phyloP scores from a whole-genome alignment of 1,284 basidiomycete genomes.

The Ganoderma sp. region DNA sequence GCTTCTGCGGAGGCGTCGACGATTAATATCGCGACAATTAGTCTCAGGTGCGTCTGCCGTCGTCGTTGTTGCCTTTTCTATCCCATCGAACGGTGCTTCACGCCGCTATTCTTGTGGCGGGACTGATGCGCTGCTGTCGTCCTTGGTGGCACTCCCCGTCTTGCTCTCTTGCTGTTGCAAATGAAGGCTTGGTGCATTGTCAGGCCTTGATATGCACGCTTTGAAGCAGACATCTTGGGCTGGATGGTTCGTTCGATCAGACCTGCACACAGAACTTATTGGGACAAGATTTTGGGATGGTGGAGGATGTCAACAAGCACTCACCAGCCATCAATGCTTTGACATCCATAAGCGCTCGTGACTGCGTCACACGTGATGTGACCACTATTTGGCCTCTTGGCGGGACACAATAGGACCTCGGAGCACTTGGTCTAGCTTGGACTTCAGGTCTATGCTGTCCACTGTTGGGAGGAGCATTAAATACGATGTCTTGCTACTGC shows the following conservation, averaged over 20 bases:
- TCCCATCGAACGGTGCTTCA: neutral
- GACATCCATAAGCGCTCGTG: neutral
- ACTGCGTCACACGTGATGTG: constrained; percentile 3
- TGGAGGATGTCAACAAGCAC: neutral
- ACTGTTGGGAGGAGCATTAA: neutral
- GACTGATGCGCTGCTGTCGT: neutral
- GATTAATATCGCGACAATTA: neutral
- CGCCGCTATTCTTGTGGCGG: neutral
- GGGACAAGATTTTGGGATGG: constrained; percentile 1
- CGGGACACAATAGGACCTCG: neutral
- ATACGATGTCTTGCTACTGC: neutral
- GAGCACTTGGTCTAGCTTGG: neutral
- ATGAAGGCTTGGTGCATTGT: neutral
- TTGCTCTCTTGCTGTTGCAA: neutral
- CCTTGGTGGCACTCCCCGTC: neutral
- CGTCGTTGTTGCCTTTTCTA: neutral
- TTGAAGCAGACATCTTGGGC: neutral
- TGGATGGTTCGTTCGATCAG: neutral
- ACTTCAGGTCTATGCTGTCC: neutral
- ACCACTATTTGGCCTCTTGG: neutral
- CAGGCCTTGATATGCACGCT: neutral
- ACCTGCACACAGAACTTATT: neutral
- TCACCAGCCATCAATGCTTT: neutral
- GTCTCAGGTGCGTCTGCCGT: neutral
- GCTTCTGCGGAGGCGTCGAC: constrained; percentile 1